Percentiles rank a stretch among this genome's conserved stretches.
These are phyloP conservation scores for Endoconidiophora polonica DNA, from an alignment of 2,329 filamentous ascomycete genomes.

Conservation along the genomic window DNA sequence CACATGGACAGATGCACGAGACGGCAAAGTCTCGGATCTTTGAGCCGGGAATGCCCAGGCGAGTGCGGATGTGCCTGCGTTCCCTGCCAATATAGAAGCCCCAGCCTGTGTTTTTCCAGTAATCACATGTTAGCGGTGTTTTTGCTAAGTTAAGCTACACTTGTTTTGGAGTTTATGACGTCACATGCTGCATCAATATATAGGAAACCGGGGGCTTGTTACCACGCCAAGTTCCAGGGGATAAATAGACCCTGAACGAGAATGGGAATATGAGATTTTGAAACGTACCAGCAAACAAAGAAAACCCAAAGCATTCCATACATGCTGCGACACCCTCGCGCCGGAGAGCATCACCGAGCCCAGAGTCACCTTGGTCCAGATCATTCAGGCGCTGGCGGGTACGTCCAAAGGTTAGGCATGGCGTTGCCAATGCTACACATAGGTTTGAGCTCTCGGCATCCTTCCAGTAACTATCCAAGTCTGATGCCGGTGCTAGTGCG, in stretches of 20 bases:
- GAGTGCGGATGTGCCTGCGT: constrained; percentile 10
- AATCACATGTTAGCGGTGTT: constrained; percentile 10
- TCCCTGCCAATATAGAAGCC: constrained; percentile 11
- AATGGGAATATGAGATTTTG: not conserved
- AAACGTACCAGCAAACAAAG: constrained; percentile 6
- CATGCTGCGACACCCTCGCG: constrained; percentile 8
- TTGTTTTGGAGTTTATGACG: not conserved
- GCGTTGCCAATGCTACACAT: constrained; percentile 9
- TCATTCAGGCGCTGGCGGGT: constrained; percentile 10
- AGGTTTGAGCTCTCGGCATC: constrained; percentile 5
- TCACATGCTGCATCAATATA: not conserved
- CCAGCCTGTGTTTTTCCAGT: constrained; percentile 10
- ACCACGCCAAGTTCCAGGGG: too few species aligned
- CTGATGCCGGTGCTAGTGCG: not conserved
- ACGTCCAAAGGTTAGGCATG: constrained; percentile 10
- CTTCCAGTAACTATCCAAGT: constrained; percentile 5
- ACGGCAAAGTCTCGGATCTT: constrained; percentile 3
- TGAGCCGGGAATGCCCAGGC: constrained; percentile 10
- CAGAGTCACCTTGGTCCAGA: constrained; percentile 11
- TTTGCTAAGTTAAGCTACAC: not conserved
- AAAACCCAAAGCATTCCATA: constrained; percentile 8
- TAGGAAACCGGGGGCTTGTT: too few species aligned
- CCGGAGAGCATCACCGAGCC: constrained; percentile 7
- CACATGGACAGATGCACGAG: constrained; percentile 12
- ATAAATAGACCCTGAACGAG: not conserved